Base-by-base conservation (phyloP, 306 rosid species). In the Pyrus bretschneideri region DNA sequence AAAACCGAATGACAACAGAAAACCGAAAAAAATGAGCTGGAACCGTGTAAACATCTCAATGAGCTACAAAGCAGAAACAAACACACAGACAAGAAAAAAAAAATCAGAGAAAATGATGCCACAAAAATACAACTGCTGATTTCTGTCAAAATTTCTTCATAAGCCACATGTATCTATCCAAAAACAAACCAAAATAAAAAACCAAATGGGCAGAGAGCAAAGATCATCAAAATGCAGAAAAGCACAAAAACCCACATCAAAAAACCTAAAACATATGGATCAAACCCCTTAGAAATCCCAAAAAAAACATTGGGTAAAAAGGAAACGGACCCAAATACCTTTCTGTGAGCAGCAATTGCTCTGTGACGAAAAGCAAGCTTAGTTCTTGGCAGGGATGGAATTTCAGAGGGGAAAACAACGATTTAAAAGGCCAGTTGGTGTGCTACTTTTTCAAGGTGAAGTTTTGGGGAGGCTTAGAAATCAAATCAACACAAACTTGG, bases 311-410 rank as follows among this genome's bases (percentile, higher is more conserved):
- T 38, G 45, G 19, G 55, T 11, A 80, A 73, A 75, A 59, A 21
- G 30, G 22, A 30, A 79, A 79, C 74, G 78, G 67, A 72, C 29
- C 67, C 85, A 71, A 45, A 72, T 70, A 88, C 90, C 87, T 82
- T 22, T 73, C 62, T 60, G 79, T 59, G 29, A n/a, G 77, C 69
- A 70, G 68, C 61, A 54, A 72, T 58, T 35, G 71, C 35, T 69
- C 31, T 5, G 67, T 70, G 74, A 69, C 9, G 27, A 76, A 76
- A 85, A 74, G 6, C 58, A 78, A 75, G 78, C 62, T 72, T 54
- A 1, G 70, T 65, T 45, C 13, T 31, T 23, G 22, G 69, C 15
- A 49, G 59, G 71, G 80, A 62, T 79, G 63, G 33, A 68, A 61
- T 40, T n/a, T 15, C 6, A 45, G 18, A 59, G 33, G 38, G 63